Conservation (phyloP, 2,329 filamentous ascomycete species). For the Sclerotinia sclerotiorum region DNA sequence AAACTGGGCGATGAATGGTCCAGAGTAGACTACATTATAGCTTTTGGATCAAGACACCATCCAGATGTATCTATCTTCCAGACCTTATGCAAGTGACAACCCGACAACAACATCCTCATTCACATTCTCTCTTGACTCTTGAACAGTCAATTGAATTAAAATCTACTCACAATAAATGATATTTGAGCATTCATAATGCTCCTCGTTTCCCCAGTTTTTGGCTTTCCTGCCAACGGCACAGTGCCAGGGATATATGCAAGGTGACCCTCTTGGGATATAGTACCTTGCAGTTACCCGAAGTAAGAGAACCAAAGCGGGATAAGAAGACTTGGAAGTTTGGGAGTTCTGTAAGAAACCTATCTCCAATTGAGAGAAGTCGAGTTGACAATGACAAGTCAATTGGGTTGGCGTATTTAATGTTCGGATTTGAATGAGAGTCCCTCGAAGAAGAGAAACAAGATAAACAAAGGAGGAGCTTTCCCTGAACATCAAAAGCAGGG, state of each 20-base stretch:
- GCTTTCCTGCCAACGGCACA: conserved; percentile 23
- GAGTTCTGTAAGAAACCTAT: neutral
- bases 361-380: neutral
- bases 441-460: neutral
- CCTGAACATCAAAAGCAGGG: conserved; percentile 19
- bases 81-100: conserved; percentile 19
- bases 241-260: conserved; percentile 36
- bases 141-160: neutral
- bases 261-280: conserved; percentile 30
- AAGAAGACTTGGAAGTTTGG: conserved; percentile 7
- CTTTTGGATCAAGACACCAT: conserved; percentile 8
- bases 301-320: conserved; percentile 22
- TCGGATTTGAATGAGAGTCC: neutral
- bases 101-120: conserved; percentile 13
- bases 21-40: neutral
- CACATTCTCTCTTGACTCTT: neutral
- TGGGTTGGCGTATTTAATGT: neutral
- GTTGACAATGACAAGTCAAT: neutral
- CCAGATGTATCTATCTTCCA: conserved; percentile 6
- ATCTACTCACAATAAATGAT: conserved; percentile 54
- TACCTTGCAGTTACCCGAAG: conserved; percentile 39
- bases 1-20: neutral
- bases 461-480: conserved; percentile 4
- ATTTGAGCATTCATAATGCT: conserved; percentile 56
- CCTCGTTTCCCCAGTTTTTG: conserved; percentile 28